These are phyloP conservation scores for Penicillium daleae DNA, from an alignment of 495 filamentous ascomycete genomes.

Conservation along the genomic window DNA sequence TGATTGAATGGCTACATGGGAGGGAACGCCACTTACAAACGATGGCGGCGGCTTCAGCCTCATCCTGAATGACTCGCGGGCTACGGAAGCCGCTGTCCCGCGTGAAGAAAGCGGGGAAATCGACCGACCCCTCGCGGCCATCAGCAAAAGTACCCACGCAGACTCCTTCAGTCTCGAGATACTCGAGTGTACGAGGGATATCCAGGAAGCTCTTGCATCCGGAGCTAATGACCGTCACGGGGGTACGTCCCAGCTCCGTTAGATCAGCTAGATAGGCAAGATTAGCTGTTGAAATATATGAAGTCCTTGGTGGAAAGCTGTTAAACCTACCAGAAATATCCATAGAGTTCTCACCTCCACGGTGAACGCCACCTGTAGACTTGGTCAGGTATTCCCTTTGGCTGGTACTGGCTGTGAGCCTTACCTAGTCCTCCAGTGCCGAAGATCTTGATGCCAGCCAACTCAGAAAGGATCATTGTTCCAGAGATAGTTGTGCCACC, in stretches of 20 bases:
- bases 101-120: conserved; percentile 90
- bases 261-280: conserved; percentile 66
- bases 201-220: conserved; percentile 97
- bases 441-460: conserved; percentile 91
- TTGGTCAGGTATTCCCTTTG: conserved; percentile 4
- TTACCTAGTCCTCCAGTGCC: conserved; percentile 71
- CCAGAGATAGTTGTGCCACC: conserved; percentile 93
- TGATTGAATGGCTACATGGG: neutral
- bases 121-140: conserved; percentile 65
- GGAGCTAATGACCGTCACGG: conserved; percentile 83
- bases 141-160: conserved; percentile 87
- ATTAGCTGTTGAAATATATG: neutral
- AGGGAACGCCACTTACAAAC: conserved; percentile 60
- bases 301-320: neutral
- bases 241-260: conserved; percentile 90
- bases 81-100: conserved; percentile 81
- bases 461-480: conserved; percentile 85
- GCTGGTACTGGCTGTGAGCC: neutral
- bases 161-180: conserved; percentile 91
- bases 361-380: conserved; percentile 85
- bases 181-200: conserved; percentile 87
- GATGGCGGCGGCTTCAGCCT: conserved; percentile 82
- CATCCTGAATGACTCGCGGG: conserved; percentile 71
- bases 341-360: conserved; percentile 81
- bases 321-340: conserved; percentile 69